Evolutionary conservation across 305 asterid genomes (phyloP).

Genomic region (Solanum aculeatissimum): DNA sequence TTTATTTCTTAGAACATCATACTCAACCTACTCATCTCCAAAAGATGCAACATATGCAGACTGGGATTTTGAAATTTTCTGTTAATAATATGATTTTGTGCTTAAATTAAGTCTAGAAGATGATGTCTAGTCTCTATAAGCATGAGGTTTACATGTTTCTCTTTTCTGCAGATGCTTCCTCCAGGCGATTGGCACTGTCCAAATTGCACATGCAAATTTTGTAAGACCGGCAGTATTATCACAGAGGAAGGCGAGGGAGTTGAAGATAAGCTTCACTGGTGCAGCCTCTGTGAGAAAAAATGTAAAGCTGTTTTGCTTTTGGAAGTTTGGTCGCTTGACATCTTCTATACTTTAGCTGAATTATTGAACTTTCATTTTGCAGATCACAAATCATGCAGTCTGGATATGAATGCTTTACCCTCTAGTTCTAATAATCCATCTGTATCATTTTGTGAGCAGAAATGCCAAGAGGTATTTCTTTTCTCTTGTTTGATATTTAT

Average conservation of each 20-base stretch:
- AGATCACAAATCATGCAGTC: conserved; percentile 82
- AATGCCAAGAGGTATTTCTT: conserved; percentile 82
- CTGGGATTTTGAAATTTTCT: background rate
- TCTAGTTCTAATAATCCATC: conserved; percentile 34
- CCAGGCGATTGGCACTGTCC: conserved; percentile 97
- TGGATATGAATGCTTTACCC: conserved; percentile 24
- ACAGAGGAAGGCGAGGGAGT: conserved; percentile 21
- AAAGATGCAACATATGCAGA: background rate
- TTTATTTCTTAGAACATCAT: background rate
- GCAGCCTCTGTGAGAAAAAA: conserved; percentile 80
- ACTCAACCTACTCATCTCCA: background rate
- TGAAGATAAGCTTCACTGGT: conserved; percentile 35
- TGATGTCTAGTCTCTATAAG: background rate
- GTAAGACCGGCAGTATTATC: conserved; percentile 39
- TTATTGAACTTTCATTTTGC: conserved; percentile 7
- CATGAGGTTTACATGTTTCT: conserved; percentile 4
- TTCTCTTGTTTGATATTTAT: background rate
- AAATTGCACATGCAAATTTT: conserved; percentile 77
- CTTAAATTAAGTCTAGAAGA: background rate
- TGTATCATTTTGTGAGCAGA: conserved; percentile 49
- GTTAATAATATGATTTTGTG: background rate
- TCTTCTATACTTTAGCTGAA: background rate
- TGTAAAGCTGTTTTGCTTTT: conserved; percentile 31
- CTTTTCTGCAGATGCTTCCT: conserved; percentile 67
- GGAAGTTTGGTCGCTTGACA: background rate